Base-by-base conservation (phyloP, 495 filamentous ascomycete genomes). In the Aspergillus affinis region DNA sequence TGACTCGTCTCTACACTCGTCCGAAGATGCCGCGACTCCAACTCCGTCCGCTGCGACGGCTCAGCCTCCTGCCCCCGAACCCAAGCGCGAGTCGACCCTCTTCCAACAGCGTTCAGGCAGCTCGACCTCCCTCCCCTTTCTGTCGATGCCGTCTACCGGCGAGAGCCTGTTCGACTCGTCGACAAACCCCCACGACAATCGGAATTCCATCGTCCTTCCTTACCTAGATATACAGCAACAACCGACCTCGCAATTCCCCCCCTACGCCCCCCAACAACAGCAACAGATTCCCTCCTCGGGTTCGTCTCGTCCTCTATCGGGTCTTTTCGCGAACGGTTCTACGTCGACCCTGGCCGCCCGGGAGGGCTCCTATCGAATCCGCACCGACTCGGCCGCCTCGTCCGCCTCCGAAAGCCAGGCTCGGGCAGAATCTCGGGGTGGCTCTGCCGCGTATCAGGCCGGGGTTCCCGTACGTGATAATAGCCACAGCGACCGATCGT, bases 401-500 rank as follows among this genome's bases (percentile, higher is more conserved):
- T 88, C 87, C 8, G 75, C 82, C 57, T 82, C 82, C 36, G 82
- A 82, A 15, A 77, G 76, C 44, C 76, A 82, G 27, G 70, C 78
- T 32, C 82, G 86, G 51, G 81, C 76, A 63, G 84, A 86, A 60
- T 86, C 87, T 18, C 81, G 88, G 63, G 80, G 82, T 46, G 83
- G 82, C n/a, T 80, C 79, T 12, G 74, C 81, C 44, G 86, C 83
- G 20, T 80, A 87, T 65, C 83, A 88, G 58, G 86, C 83, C 4
- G 80, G 84, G 21, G 81, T 88, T 17, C 87, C 85, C 6, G 80
- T 82, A 36, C 81, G 89, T 65, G 89, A 94, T 64, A 78, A 81
- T 36, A 92, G 85, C 67, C 87, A 90, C 62, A 85, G 82, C 64
- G 88, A 87, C 65, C 85, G 84, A 63, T 79, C 81, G 54, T 92